Base-by-base conservation (phyloP, 2,329 filamentous ascomycete genomes). In the Aureobasidium sp. region DNA sequence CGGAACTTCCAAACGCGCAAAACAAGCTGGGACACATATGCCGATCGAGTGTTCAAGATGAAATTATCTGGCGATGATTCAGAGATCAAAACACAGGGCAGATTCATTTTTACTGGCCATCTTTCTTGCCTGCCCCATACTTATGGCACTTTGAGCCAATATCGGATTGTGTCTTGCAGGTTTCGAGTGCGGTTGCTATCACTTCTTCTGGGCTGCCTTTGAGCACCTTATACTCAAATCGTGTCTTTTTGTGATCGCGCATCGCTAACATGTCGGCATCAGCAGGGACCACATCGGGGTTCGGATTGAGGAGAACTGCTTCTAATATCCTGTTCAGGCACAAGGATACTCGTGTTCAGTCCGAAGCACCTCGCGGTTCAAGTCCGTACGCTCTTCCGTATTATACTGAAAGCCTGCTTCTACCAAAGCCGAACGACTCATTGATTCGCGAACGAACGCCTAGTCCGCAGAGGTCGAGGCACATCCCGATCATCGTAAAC, bases 211-310 rank as follows among this genome's bases (percentile, higher is more conserved):
- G 13, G 32, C 48, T 36, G 32, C 15, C 34, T n/a, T 36, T 36
- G 48, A 36, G 32, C 48, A 51, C 17, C 26, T n/a, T n/a, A 9
- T 15, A 36, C n/a, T 52, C 48, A 26, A 17, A 36, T 20, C 12
- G 17, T 32, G 24, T 55, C 12, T 12, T 41, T 55, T 20, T 43
- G 37, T 55, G 26, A 55, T 29, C 10, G 2, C 3, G 41, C 7
- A 59, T 48, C 34, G 55, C 55, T 59, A 32, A 59, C 43, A 59
- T 59, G 55, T 26, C 55, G 39, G 46, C 43, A 39, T 47, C 55
- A 59, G 29, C 55, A 59, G 55, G 55, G 8, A 29, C 20, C 15
- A 59, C 29, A 32, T 37, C 32, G 29, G 55, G 55, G 12, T 15
- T 48, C 5, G 55, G 55, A 26, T 34, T 48, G 32, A 37, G 55